Evolutionary conservation across 495 filamentous ascomycete genomes (phyloP).

Genomic region (Trichoderma parareesei): DNA sequence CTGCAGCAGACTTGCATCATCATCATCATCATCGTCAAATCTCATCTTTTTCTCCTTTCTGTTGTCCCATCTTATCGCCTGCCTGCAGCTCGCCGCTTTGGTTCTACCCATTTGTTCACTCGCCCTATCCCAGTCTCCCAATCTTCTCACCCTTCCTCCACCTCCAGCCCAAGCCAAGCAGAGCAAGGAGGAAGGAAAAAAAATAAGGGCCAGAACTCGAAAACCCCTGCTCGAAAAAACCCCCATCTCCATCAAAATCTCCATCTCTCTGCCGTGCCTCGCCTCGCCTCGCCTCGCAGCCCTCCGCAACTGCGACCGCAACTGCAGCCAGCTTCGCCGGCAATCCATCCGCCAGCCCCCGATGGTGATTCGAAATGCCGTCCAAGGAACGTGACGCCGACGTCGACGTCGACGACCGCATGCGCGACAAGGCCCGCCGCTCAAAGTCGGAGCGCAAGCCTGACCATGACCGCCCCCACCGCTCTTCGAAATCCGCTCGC

Average conservation of each 20-base stretch:
- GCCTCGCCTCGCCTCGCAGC: too few species aligned
- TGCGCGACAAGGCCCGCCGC: slow-evolving; percentile 28
- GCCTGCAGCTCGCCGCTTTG: not conserved
- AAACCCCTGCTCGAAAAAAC: not conserved
- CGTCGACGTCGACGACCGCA: slow-evolving; percentile 24
- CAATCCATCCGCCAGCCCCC: not conserved
- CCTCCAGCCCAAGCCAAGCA: not conserved
- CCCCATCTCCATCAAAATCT: not conserved
- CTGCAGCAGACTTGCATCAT: not conserved
- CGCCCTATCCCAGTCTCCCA: not conserved
- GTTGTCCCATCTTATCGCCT: not conserved
- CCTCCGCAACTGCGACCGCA: not conserved
- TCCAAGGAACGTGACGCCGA: slow-evolving; percentile 36
- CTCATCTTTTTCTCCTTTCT: not conserved
- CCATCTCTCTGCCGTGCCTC: too few species aligned
- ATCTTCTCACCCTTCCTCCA: not conserved
- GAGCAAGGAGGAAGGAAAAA: not conserved
- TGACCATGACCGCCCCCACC: slow-evolving; percentile 20
- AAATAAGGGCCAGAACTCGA: not conserved
- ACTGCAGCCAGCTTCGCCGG: not conserved
- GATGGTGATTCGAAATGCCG: slow-evolving; percentile 25
- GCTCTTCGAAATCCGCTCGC: slow-evolving; percentile 11
- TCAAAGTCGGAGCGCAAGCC: slow-evolving; percentile 22
- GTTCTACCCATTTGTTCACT: not conserved
- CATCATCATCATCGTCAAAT: not conserved